Percentiles rank a stretch among this genome's conserved stretches.
Conservation (phyloP, 257 asterid species). For the Fraxinus americana region DNA sequence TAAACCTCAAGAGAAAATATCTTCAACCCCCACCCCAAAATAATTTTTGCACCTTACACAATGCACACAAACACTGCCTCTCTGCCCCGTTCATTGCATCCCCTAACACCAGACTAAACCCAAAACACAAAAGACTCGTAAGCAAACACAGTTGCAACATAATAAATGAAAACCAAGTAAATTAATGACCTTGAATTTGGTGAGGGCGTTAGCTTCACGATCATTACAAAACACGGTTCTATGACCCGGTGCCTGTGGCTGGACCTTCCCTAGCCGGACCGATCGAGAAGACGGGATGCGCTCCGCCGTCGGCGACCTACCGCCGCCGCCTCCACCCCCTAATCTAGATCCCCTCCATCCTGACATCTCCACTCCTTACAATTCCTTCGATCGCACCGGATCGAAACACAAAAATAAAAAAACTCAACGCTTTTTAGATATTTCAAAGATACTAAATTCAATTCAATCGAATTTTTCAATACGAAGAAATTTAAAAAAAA, state of each 20-base stretch:
- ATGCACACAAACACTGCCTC: neutral
- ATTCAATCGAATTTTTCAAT: slow-evolving; percentile 2
- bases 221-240: slow-evolving; percentile 96
- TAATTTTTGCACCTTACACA: slow-evolving; percentile 17
- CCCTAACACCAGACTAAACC: neutral
- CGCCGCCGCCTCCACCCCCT: slow-evolving; percentile 48
- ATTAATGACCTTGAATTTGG: slow-evolving; percentile 69
- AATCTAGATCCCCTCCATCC: slow-evolving; percentile 94
- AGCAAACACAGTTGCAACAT: neutral
- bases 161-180: neutral
- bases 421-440: slow-evolving; percentile 33
- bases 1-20: slow-evolving; percentile 9
- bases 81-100: neutral
- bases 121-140: slow-evolving; percentile 1
- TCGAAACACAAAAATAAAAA: slow-evolving; percentile 35
- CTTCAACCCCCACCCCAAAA: neutral
- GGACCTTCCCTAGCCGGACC: slow-evolving; percentile 87
- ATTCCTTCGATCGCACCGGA: slow-evolving; percentile 52
- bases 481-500: neutral
- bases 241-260: slow-evolving; percentile 99
- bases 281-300: slow-evolving; percentile 52
- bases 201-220: slow-evolving; percentile 80
- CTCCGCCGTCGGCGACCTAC: slow-evolving; percentile 33
- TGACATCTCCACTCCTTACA: slow-evolving; percentile 42
- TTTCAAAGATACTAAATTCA: slow-evolving; percentile 10